Conservation (phyloP, 2,329 filamentous ascomycete genomes). For the Simplicillium sp. region DNA sequence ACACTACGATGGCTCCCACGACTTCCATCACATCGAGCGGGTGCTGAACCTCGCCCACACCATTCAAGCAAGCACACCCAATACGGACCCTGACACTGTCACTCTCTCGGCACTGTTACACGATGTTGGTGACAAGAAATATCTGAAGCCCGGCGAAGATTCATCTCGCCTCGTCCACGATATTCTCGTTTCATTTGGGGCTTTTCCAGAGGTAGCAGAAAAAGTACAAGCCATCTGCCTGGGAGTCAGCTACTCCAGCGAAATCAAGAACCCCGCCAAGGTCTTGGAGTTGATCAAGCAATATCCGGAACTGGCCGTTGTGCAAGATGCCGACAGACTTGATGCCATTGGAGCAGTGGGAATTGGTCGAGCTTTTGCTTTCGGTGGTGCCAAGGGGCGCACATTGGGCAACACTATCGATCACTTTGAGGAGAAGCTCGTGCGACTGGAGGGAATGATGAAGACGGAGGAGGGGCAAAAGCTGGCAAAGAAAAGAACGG, state of each 20-base stretch:
- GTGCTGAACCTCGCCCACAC: conserved; percentile 64
- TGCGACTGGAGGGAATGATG: conserved; percentile 55
- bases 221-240: conserved; percentile 64
- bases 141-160: conserved; percentile 50
- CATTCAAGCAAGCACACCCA: conserved; percentile 45
- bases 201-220: conserved; percentile 45
- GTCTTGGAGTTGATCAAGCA: conserved; percentile 51
- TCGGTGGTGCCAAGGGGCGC: conserved; percentile 53
- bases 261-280: conserved; percentile 53
- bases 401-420: conserved; percentile 56
- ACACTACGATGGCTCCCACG: conserved; percentile 76
- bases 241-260: conserved; percentile 69
- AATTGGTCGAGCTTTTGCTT: conserved; percentile 57
- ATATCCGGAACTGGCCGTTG: conserved; percentile 58
- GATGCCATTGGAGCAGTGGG: conserved; percentile 85
- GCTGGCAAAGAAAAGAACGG: conserved; percentile 43
- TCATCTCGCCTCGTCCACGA: conserved; percentile 43
- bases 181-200: conserved; percentile 48
- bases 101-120: conserved; percentile 70
- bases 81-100: conserved; percentile 36
- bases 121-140: conserved; percentile 84
- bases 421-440: conserved; percentile 70
- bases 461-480: conserved; percentile 48
- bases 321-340: conserved; percentile 89
- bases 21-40: conserved; percentile 75